Base-by-base conservation (phyloP, 768 basidiomycete species). In the Podaxis sp. region DNA sequence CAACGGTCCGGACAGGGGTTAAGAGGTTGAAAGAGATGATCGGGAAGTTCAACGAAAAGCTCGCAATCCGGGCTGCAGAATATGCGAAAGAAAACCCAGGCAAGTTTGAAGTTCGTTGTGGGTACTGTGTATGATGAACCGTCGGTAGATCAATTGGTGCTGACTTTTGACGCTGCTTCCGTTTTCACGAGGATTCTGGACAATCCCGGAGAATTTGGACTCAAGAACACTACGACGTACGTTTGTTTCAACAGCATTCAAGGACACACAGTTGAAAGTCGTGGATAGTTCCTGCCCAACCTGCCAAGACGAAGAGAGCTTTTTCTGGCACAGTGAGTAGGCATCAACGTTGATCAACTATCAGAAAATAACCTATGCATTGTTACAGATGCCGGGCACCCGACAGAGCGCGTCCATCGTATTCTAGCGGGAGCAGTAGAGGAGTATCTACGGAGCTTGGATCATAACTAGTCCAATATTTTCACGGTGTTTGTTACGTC, bases 301-400 rank as follows among this genome's bases (percentile, higher is more conserved):
- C 13, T 58, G 57, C 24, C n/a, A 36, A 33, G 27, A 58, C 15
- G 46, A 58, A 37, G 46, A 37, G 15, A 22, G 5, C 2, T 58
- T 50, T 47, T 58, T 58, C 29, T 58, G 57, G 57, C 57, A 58
- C n/a, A 58, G 57, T 58, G 37, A 11, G 47, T 58, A n/a, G 54
- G 40, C 38, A 17, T 17, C 17, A 33, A 17, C 13, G 4, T 41
- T 0, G 2, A 2, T 15, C 22, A 0, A 24, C 7, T 33, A 1
- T 33, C 29, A 9, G 29, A 24, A 9, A 9, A 3, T 15, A 3
- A 13, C 8, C 1, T 41, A 25, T 17, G 13, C 11, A 25, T 8
- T 12, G 2, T 46, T 8, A 3, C 17, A 59, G 58, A 59, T 25
- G 22, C 33, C 41, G 49, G 40, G 17, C 58, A 59, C 24, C 47